Percentiles rank a stretch among this genome's conserved stretches.
Evolutionary conservation across 768 basidiomycete species (phyloP).

Genomic region (Lactarius hatsudake): DNA sequence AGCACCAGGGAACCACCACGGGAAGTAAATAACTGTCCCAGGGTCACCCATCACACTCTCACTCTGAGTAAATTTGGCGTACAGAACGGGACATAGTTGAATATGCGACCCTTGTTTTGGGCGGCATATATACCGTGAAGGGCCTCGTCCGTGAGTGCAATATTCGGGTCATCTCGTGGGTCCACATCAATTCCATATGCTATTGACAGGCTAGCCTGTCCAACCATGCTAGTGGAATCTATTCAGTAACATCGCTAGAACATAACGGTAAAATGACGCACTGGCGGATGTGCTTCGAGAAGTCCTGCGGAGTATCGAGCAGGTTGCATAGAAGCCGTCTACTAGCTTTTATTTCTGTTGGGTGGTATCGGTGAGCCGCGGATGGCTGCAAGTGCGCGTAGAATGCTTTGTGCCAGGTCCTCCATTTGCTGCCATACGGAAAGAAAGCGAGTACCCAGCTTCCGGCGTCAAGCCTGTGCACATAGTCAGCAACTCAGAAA

Average conservation of each 20-base stretch:
- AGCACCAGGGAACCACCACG: constrained; percentile 34
- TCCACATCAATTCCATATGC: constrained; percentile 48
- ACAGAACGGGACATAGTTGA: constrained; percentile 40
- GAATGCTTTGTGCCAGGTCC: constrained; percentile 41
- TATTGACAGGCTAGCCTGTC: constrained; percentile 39
- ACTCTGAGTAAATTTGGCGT: constrained; percentile 14
- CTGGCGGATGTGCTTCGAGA: constrained; percentile 38
- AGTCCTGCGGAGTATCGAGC: constrained; percentile 39
- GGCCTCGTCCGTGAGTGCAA: constrained; percentile 42
- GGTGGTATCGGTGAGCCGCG: constrained; percentile 34
- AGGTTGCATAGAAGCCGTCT: constrained; percentile 35
- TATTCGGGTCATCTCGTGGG: constrained; percentile 43
- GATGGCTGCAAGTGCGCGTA: constrained; percentile 40
- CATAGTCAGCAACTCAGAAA: not conserved
- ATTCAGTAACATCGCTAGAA: not conserved
- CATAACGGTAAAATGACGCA: constrained; percentile 30
- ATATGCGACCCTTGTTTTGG: constrained; percentile 43
- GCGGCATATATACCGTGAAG: constrained; percentile 35
- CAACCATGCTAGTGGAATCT: constrained; percentile 30
- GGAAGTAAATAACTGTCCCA: constrained; percentile 29
- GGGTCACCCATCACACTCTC: not conserved
- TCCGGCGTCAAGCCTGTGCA: constrained; percentile 41
- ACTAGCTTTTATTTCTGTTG: constrained; percentile 34
- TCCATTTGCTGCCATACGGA: constrained; percentile 44
- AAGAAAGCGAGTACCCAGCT: constrained; percentile 40